Conservation (phyloP, 2,329 filamentous ascomycete genomes). For the Blastomyces percursus region DNA sequence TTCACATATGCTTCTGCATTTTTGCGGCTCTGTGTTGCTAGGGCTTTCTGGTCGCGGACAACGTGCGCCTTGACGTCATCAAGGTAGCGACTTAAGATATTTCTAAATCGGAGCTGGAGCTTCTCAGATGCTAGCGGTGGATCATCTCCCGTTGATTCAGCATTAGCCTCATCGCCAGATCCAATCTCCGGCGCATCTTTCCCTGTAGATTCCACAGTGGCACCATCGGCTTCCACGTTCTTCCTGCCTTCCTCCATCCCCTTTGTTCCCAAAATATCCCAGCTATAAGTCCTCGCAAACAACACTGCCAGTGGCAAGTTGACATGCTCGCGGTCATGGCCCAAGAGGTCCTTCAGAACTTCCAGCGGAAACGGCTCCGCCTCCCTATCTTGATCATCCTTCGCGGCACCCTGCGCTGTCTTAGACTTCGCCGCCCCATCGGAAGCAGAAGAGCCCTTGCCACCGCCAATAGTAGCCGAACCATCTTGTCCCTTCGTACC, state of each 20-base stretch:
- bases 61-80: constrained; percentile 87
- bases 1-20: constrained; percentile 98
- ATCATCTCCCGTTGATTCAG: constrained; percentile 43
- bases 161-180: constrained; percentile 42
- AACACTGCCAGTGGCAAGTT: constrained; percentile 87
- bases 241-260: constrained; percentile 67
- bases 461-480: constrained; percentile 23
- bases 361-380: constrained; percentile 92
- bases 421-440: constrained; percentile 52
- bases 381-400: constrained; percentile 51
- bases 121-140: constrained; percentile 64
- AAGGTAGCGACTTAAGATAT: constrained; percentile 76
- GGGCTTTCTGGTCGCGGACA: constrained; percentile 79
- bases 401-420: constrained; percentile 45
- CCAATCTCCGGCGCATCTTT: constrained; percentile 42
- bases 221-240: constrained; percentile 69
- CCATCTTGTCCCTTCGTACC: constrained; percentile 44
- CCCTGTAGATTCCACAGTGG: constrained; percentile 39
- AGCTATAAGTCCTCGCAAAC: constrained; percentile 92
- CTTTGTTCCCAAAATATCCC: constrained; percentile 83
- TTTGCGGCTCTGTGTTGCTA: constrained; percentile 75
- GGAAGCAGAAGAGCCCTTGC: constrained; percentile 35
- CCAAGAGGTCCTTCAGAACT: constrained; percentile 92
- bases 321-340: constrained; percentile 81
- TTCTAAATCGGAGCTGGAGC: constrained; percentile 74